A percentile compares a stretch with the other conserved stretches of the same genome.
phyloP scores from a whole-genome alignment of 371 early-diverging fungal species.

The Rhizomucor pusillus region DNA sequence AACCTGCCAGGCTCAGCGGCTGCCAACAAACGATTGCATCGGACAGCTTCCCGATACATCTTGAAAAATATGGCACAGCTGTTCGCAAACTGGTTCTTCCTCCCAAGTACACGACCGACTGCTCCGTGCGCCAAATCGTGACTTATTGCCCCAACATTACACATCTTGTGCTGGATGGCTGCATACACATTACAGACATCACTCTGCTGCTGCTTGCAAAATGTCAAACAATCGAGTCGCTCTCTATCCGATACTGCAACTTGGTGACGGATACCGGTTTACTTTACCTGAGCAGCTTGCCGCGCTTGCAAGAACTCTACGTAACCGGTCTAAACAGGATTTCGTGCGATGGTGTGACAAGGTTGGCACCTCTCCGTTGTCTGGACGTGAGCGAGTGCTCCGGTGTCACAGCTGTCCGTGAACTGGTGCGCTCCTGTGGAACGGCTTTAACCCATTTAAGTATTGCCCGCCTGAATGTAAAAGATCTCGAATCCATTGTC shows the following conservation, averaged over 20 bases:
- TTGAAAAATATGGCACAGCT: slow-evolving; percentile 26
- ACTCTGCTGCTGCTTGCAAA: slow-evolving; percentile 18
- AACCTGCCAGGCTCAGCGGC: not conserved
- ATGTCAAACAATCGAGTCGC: not conserved
- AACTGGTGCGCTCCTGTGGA: slow-evolving; percentile 9
- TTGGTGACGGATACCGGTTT: slow-evolving; percentile 4
- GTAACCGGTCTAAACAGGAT: slow-evolving; percentile 4
- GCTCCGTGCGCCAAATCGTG: slow-evolving; percentile 24
- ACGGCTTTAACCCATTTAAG: slow-evolving; percentile 2
- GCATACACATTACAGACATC: slow-evolving; percentile 29
- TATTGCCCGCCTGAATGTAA: not conserved
- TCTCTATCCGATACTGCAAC: not conserved
- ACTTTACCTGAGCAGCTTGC: not conserved
- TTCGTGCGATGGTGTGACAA: slow-evolving; percentile 1
- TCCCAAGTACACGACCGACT: slow-evolving; percentile 21
- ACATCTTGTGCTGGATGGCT: slow-evolving; percentile 24
- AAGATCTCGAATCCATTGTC: not conserved
- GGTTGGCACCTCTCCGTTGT: not conserved
- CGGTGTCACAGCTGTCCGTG: slow-evolving; percentile 2
- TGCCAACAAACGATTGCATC: not conserved
- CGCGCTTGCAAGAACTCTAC: not conserved
- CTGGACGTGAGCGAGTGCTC: slow-evolving; percentile 9
- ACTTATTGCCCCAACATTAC: slow-evolving; percentile 22
- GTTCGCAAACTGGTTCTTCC: slow-evolving; percentile 23
- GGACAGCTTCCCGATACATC: slow-evolving; percentile 22